Conservation (phyloP, 768 basidiomycete genomes). For the Russula earlei region DNA sequence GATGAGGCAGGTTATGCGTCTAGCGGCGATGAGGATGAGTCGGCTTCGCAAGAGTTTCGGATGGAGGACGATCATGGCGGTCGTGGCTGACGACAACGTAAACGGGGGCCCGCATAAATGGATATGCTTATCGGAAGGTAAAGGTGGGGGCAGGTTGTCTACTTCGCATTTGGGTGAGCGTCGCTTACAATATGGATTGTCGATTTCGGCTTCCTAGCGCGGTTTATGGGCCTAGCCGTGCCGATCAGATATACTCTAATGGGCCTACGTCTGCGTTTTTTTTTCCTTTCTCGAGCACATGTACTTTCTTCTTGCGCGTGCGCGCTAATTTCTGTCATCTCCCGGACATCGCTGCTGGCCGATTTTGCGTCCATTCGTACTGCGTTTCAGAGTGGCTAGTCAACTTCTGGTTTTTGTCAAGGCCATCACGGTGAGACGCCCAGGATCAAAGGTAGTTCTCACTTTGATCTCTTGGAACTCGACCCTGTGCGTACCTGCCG, state of each 20-base stretch:
- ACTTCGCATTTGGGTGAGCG: conserved; percentile 23
- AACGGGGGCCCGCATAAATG: conserved; percentile 6
- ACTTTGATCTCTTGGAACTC: background rate
- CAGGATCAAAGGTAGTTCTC: background rate
- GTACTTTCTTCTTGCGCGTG: conserved; percentile 14
- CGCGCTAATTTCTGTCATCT: conserved; percentile 13
- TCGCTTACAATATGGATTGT: conserved; percentile 21
- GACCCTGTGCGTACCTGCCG: background rate
- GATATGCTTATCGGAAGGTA: conserved; percentile 10
- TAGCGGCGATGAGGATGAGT: conserved; percentile 21
- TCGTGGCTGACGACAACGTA: conserved; percentile 10
- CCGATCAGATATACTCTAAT: conserved; percentile 21
- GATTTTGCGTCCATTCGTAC: conserved; percentile 1
- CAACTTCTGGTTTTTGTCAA: background rate
- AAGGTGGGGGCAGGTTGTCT: conserved; percentile 16
- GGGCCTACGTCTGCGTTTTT: conserved; percentile 3
- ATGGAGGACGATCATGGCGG: conserved; percentile 15
- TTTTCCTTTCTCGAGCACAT: conserved; percentile 11
- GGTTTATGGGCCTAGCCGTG: conserved; percentile 17
- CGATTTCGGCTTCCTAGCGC: conserved; percentile 12
- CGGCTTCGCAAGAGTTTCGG: conserved; percentile 20
- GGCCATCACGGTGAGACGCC: background rate
- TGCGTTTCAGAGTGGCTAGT: background rate
- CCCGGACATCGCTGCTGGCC: background rate
- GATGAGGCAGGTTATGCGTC: conserved; percentile 15